phyloP scores from a whole-genome alignment of 139 green algal genomes.

The Monoraphidium neglectum region DNA sequence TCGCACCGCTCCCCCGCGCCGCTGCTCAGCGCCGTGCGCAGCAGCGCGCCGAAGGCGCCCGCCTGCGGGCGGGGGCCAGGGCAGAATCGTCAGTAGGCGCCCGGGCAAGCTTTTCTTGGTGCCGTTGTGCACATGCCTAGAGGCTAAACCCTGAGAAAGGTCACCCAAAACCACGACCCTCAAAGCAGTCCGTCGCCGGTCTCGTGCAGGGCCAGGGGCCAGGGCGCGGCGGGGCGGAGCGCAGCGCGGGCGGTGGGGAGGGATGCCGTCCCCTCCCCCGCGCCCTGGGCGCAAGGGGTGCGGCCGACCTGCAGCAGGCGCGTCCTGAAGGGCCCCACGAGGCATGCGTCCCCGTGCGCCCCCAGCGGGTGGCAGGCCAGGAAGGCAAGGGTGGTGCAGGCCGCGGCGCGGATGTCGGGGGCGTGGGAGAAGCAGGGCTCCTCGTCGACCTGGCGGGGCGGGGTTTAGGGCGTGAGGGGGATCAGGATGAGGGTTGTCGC shows the following conservation, averaged over 20 bases:
- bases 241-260: no score
- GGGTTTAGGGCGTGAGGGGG: no score
- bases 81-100: constrained; percentile 39
- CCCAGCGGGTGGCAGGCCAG: constrained; percentile 72
- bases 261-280: no score
- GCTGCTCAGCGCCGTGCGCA: constrained; percentile 59
- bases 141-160: no score
- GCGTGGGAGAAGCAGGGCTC: constrained; percentile 16
- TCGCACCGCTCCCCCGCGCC: constrained; percentile 54
- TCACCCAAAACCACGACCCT: no score
- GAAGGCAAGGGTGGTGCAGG: constrained; percentile 71
- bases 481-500: no score
- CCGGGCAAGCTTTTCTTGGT: constrained; percentile 48
- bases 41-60: constrained; percentile 56
- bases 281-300: no score
- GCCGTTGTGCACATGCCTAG: no score
- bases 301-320: constrained; percentile 57
- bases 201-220: no score
- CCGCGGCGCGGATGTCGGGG: constrained; percentile 46
- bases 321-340: constrained; percentile 51
- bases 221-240: no score
- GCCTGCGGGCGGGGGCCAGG: no score
- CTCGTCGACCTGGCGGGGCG: constrained; percentile 29
- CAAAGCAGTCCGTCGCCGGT: no score
- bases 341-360: constrained; percentile 51